These are phyloP conservation scores for Nannochloropsis oceanica DNA, from an alignment of 108 stramenopile species.

Conservation along the genomic window DNA sequence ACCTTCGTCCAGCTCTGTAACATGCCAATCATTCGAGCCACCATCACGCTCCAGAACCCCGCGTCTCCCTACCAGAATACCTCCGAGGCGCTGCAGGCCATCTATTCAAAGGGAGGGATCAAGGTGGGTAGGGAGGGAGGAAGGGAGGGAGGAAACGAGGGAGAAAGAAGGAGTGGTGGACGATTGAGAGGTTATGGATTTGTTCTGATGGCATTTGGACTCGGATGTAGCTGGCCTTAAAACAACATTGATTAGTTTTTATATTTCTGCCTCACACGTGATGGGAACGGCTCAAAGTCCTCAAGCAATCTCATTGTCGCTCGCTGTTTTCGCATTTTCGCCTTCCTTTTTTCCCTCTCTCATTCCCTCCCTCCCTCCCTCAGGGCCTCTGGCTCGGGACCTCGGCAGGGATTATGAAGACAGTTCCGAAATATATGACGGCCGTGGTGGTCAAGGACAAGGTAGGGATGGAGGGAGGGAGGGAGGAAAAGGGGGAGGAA, in stretches of 20 bases:
- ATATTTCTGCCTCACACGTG: too few relatives aligned
- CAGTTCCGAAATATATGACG: conserved; percentile 92
- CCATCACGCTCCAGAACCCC: conserved; percentile 64
- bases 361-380: background rate
- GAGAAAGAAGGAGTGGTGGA: background rate
- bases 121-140: conserved; percentile 29
- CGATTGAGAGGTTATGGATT: background rate
- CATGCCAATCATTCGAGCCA: conserved; percentile 78
- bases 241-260: too few relatives aligned
- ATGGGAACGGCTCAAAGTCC: too few relatives aligned
- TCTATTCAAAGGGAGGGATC: conserved; percentile 36
- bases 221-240: too few relatives aligned
- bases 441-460: conserved; percentile 79
- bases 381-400: conserved; percentile 67
- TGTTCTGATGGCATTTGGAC: too few relatives aligned
- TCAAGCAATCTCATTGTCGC: background rate
- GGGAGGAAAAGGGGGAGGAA: background rate
- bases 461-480: conserved; percentile 9
- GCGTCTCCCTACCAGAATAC: conserved; percentile 43
- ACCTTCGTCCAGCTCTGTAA: conserved; percentile 77
- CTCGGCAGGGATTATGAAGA: conserved; percentile 81
- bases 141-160: conserved; percentile 36
- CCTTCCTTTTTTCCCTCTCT: background rate
- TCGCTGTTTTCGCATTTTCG: background rate
- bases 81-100: conserved; percentile 48